phyloP scores from a whole-genome alignment of 139 green algal species.

The Coelastrella sp. region DNA sequence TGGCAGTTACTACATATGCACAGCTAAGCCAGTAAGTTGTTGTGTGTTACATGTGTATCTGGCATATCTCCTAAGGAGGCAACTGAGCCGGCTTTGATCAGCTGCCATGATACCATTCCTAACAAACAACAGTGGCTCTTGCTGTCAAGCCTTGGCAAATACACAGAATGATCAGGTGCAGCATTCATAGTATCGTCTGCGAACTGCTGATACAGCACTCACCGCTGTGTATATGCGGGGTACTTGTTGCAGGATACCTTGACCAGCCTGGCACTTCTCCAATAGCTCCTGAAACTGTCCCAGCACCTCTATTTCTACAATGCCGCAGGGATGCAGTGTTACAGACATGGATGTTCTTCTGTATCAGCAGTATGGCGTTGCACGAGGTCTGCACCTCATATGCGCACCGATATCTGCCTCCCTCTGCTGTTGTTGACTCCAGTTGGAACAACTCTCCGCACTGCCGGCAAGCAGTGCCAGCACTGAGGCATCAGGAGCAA shows the following conservation, averaged over 20 bases:
- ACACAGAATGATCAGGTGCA: too few species aligned
- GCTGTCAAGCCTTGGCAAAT: neutral
- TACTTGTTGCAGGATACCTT: neutral
- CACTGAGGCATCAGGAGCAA: too few species aligned
- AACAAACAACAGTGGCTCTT: neutral
- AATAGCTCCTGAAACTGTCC: slow-evolving; percentile 26
- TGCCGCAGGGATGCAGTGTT: neutral
- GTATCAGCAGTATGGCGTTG: neutral
- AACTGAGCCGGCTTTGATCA: neutral
- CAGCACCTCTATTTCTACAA: slow-evolving; percentile 21
- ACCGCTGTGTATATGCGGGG: neutral
- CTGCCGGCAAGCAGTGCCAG: slow-evolving; percentile 1
- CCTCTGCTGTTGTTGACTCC: neutral
- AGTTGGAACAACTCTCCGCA: neutral
- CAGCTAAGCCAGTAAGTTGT: too few species aligned
- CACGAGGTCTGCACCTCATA: neutral
- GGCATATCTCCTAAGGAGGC: too few species aligned
- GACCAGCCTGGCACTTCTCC: neutral
- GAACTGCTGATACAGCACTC: too few species aligned
- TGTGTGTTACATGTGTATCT: too few species aligned
- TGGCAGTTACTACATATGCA: too few species aligned
- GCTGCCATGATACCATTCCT: neutral
- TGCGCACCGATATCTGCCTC: neutral
- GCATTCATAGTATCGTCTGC: too few species aligned
- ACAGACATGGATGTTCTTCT: neutral